Evolutionary conservation across 495 filamentous ascomycete species (phyloP).

Genomic region (Rostrohypoxylon terebratum): DNA sequence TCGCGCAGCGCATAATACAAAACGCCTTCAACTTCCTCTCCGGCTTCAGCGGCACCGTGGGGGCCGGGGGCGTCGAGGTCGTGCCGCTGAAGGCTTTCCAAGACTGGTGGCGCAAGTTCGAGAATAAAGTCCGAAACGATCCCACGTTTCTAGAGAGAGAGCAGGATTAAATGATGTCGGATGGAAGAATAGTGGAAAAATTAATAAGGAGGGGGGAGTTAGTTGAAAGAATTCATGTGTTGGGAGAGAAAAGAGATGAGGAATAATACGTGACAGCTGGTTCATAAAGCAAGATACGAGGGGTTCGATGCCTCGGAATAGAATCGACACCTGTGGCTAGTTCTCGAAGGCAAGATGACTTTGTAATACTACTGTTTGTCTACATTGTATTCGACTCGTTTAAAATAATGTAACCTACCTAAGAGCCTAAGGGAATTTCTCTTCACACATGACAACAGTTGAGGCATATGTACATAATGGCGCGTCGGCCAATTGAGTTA

Average conservation of each 20-base stretch:
- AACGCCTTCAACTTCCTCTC: constrained; percentile 98
- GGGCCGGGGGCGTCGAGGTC: constrained; percentile 73
- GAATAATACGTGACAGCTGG: neutral
- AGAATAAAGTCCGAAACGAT: constrained; percentile 85
- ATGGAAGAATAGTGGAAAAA: too few species aligned
- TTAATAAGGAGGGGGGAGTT: neutral
- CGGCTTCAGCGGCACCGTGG: constrained; percentile 75
- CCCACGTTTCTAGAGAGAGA: constrained; percentile 90
- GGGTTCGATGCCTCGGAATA: neutral
- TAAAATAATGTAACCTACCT: neutral
- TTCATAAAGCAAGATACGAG: too few species aligned
- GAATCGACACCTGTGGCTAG: neutral
- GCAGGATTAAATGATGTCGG: constrained; percentile 58
- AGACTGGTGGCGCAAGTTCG: constrained; percentile 98
- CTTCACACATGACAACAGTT: neutral
- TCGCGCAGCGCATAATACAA: constrained; percentile 92
- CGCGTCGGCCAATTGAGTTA: neutral
- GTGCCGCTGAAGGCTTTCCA: constrained; percentile 91
- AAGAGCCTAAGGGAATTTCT: neutral
- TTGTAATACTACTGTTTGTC: neutral
- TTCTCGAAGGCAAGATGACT: neutral
- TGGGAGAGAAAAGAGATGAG: neutral
- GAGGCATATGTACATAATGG: neutral
- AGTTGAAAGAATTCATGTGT: neutral
- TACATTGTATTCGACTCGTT: neutral